A percentile compares a stretch with the other conserved stretches of the same genome.
phyloP scores from a whole-genome alignment of 306 rosid genomes.

The Sophora flavescens region DNA sequence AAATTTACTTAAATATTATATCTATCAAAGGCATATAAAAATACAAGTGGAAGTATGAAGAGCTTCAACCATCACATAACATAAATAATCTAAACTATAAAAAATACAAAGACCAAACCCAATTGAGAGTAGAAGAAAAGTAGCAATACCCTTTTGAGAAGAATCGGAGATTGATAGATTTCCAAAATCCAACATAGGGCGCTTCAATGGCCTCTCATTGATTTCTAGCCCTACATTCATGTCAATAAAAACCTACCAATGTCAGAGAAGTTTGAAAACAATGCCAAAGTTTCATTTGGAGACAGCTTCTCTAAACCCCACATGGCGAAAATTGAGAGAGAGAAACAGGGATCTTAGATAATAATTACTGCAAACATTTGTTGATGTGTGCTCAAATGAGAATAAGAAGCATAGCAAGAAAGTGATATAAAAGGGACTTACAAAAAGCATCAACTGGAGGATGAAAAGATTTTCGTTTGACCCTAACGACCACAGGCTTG shows the following conservation, averaged over 20 bases:
- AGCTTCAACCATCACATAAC: not conserved
- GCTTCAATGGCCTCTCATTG: conserved; percentile 84
- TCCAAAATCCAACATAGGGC: conserved; percentile 77
- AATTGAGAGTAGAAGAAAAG: conserved; percentile 22
- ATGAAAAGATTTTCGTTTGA: conserved; percentile 81
- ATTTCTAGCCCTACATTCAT: conserved; percentile 79
- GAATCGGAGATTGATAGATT: conserved; percentile 68
- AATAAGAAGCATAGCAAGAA: not conserved
- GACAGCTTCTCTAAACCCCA: not conserved
- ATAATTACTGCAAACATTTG: not conserved
- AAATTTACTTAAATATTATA: too few relatives aligned
- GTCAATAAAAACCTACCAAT: not conserved
- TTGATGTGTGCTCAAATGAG: not conserved
- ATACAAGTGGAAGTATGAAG: not conserved
- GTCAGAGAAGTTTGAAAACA: not conserved
- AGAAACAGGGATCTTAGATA: not conserved
- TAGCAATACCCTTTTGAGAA: conserved; percentile 58
- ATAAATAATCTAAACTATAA: not conserved
- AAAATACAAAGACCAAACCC: not conserved
- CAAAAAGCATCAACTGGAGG: conserved; percentile 84
- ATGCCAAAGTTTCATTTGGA: not conserved
- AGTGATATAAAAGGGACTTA: conserved; percentile 38
- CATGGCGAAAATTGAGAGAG: too few relatives aligned
- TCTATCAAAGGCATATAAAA: not conserved
- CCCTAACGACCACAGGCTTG: conserved; percentile 86